Conservation (phyloP, 2,329 filamentous ascomycete species). For the Xylaria sp. region DNA sequence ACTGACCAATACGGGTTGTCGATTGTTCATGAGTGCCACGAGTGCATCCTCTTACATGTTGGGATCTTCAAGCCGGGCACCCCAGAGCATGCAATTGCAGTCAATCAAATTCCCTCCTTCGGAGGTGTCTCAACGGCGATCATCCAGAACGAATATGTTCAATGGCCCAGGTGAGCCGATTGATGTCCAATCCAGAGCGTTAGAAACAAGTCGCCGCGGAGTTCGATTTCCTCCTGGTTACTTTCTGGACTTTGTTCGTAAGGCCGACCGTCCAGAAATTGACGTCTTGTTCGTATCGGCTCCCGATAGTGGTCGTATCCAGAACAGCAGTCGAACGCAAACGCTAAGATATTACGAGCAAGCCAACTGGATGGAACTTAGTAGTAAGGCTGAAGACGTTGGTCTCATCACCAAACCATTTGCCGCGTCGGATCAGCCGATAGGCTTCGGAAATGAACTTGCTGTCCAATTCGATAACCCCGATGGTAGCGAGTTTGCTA, state of each 20-base stretch:
- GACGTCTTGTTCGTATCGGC: conserved; percentile 85
- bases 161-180: conserved; percentile 53
- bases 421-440: conserved; percentile 71
- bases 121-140: conserved; percentile 49
- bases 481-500: conserved; percentile 80
- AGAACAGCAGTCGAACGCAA: conserved; percentile 64
- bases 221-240: conserved; percentile 84
- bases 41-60: conserved; percentile 76
- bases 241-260: conserved; percentile 85
- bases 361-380: conserved; percentile 81
- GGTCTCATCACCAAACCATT: conserved; percentile 81
- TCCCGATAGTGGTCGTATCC: conserved; percentile 88
- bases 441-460: conserved; percentile 93
- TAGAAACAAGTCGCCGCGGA: conserved; percentile 63
- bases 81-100: conserved; percentile 97
- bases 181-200: conserved; percentile 61
- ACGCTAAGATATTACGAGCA: conserved; percentile 78
- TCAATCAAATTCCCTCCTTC: conserved; percentile 93
- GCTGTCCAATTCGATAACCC: conserved; percentile 93
- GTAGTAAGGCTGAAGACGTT: conserved; percentile 79
- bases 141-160: conserved; percentile 41
- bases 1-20: conserved; percentile 88
- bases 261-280: conserved; percentile 65
- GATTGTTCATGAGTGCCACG: conserved; percentile 91
- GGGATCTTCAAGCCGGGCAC: conserved; percentile 71